Evolutionary conservation across 306 rosid species (phyloP).

Genomic region (Mimosa bimucronata): DNA sequence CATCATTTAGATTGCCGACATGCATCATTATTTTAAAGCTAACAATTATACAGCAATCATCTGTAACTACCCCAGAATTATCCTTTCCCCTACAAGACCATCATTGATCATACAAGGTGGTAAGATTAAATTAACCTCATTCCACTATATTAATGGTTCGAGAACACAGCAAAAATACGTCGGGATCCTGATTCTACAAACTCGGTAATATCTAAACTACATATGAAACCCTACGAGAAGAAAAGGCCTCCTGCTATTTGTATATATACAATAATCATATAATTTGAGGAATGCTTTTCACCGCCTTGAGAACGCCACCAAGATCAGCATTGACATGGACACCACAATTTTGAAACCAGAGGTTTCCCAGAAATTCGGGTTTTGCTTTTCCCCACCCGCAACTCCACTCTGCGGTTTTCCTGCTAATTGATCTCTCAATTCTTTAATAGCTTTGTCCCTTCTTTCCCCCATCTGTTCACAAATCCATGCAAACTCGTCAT

Average conservation of each 20-base stretch:
- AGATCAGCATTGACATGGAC: conserved; percentile 87
- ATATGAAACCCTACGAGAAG: conserved; percentile 37
- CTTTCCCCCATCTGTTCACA: conserved; percentile 86
- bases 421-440: conserved; percentile 76
- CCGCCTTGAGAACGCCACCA: conserved; percentile 86
- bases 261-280: conserved; percentile 40
- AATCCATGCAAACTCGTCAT: conserved; percentile 31
- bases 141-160: background rate
- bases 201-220: conserved; percentile 38
- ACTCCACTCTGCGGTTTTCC: conserved; percentile 60
- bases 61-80: background rate
- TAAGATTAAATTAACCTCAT: conserved; percentile 14
- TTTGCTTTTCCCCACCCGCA: conserved; percentile 54
- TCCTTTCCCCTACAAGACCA: background rate
- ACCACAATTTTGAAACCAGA: conserved; percentile 79
- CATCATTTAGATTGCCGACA: conserved; percentile 15
- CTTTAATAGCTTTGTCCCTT: conserved; percentile 86
- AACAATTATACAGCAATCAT: background rate
- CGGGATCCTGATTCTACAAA: conserved; percentile 31
- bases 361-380: conserved; percentile 78
- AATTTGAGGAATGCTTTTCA: conserved; percentile 41
- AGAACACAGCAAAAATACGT: conserved; percentile 31
- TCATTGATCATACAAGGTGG: background rate
- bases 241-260: conserved; percentile 44
- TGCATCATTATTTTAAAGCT: conserved; percentile 9